Base-by-base conservation (phyloP, 2,329 filamentous ascomycete genomes). In the Furcasterigmium sp. region DNA sequence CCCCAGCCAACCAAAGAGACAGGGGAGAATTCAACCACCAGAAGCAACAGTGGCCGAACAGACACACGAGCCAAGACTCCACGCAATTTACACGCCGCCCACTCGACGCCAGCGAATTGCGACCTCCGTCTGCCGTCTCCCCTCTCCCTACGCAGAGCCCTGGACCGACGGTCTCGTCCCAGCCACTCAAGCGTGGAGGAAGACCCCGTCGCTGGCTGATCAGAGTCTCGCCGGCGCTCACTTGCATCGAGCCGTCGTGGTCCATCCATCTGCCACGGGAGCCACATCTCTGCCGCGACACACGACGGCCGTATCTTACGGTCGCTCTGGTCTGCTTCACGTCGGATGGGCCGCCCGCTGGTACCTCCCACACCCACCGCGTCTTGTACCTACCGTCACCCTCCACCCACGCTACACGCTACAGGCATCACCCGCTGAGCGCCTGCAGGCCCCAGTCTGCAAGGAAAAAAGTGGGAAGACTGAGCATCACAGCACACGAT, bases 391-490 rank as follows among this genome's bases (percentile, higher is more conserved):
- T 20, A 19, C 17, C 15, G 30, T 37, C 26, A n/a, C 32, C 42
- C 37, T 41, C 42, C 42, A 45, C 39, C 35, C 20, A 35, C 32
- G 32, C 32, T 17, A 35, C 32, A 35, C 32, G 32, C 32, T 35
- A 34, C 40, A 42, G 40, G 40, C 40, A 42, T 42, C 25, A 42
- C 40, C 19, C 34, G 40, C 40, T 42, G 40, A 42, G 40, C 30
- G 40, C 20, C 26, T 48, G 46, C 46, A 48, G 46, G 46, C 40
- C 45, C 34, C 15, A 42, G 19, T 45, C 45, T 44, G 47, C 46
- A 48, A 48, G 46, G 41, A 43, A 48, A 41, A 48, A 48, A 44
- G 45, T 40, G 43, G 43, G 37, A 23, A 20, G 32, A 8, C 19
- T n/a, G 28, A 17, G 26, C 36, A 34, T 26, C 41, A 36, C 32